Evolutionary conservation across 371 early-diverging fungal species (phyloP).

Genomic region (Mortierella sp.): DNA sequence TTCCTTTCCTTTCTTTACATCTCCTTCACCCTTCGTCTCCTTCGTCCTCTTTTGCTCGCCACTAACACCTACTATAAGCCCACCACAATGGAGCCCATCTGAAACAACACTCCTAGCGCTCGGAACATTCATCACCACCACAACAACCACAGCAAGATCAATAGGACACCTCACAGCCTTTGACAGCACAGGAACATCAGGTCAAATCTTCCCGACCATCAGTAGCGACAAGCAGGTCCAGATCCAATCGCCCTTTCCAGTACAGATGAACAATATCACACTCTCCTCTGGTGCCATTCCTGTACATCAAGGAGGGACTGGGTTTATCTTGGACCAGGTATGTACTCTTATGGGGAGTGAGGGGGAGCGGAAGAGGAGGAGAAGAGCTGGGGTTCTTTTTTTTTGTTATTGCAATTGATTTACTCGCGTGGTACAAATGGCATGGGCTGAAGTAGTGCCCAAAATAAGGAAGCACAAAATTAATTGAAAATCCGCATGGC

Average conservation of each 20-base stretch:
- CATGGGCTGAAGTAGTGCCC: background rate
- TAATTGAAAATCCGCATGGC: background rate
- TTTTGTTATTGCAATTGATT: background rate
- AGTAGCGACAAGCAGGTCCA: background rate
- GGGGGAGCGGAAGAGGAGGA: no score
- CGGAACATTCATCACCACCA: background rate
- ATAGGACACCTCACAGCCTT: background rate
- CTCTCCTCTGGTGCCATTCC: background rate
- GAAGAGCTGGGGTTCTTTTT: no score
- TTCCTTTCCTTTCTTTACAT: background rate
- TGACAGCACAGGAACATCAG: background rate
- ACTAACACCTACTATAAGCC: background rate
- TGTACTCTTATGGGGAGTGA: no score
- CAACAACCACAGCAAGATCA: background rate
- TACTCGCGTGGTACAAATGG: background rate
- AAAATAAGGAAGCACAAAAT: background rate
- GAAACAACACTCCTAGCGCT: background rate
- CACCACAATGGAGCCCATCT: background rate
- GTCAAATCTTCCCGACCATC: background rate
- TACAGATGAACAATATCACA: background rate
- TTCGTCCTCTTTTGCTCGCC: background rate
- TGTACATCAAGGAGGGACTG: background rate
- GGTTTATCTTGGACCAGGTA: slow-evolving; percentile 6
- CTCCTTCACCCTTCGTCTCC: background rate
- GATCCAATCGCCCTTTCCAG: background rate